Evolutionary conservation across 768 basidiomycete genomes (phyloP).

Genomic region (Royoungia palumana): DNA sequence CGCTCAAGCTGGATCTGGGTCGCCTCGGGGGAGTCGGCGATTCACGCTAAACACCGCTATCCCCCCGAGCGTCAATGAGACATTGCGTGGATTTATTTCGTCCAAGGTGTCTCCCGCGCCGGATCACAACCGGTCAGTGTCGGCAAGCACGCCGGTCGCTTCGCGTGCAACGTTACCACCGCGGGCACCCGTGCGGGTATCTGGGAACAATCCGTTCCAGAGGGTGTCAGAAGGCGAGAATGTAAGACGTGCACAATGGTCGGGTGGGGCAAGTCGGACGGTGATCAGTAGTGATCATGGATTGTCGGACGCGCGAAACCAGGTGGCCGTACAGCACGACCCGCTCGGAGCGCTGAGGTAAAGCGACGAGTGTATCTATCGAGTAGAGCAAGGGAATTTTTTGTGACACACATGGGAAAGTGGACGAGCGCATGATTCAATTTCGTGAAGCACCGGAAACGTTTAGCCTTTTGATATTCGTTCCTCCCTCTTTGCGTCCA

Average conservation of each 20-base stretch:
- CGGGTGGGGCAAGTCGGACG: neutral
- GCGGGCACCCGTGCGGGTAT: slow-evolving; percentile 24
- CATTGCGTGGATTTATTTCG: slow-evolving; percentile 19
- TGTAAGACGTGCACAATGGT: slow-evolving; percentile 1
- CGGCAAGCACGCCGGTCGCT: slow-evolving; percentile 7
- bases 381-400: slow-evolving; percentile 1
- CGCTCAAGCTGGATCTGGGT: slow-evolving; percentile 18
- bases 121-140: slow-evolving; percentile 17
- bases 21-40: slow-evolving; percentile 17
- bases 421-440: slow-evolving; percentile 8
- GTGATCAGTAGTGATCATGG: slow-evolving; percentile 2
- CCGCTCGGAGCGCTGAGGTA: slow-evolving; percentile 30
- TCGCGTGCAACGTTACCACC: slow-evolving; percentile 13
- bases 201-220: slow-evolving; percentile 31
- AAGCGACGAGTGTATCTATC: neutral
- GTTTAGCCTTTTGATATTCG: no score
- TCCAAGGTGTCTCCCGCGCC: slow-evolving; percentile 8
- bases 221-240: slow-evolving; percentile 14
- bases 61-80: slow-evolving; percentile 20
- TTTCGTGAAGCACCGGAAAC: slow-evolving; percentile 17
- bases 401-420: slow-evolving; percentile 20
- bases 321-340: slow-evolving; percentile 21
- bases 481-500: slow-evolving; percentile 9
- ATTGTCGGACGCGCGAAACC: slow-evolving; percentile 10
- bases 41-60: slow-evolving; percentile 8